Evolutionary conservation across 2,329 filamentous ascomycete species (phyloP), one percentile per base, ranked within the genome.

Genomic region (Orbilia ellipsospora): DNA sequence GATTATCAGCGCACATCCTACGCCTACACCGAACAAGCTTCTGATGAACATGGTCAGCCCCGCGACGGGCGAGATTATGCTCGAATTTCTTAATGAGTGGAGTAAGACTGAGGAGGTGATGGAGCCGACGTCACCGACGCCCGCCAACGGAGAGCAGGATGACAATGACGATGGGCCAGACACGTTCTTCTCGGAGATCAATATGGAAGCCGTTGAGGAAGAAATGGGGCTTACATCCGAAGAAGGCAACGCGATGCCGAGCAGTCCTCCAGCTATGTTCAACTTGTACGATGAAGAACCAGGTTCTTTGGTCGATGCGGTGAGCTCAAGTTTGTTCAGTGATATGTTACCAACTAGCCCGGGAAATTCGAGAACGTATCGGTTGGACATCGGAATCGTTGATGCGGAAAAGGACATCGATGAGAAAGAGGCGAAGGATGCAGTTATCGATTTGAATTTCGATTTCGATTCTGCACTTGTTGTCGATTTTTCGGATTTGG

Each of bases 171-270:
- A 55, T 83, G 81, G 70, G 81, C 81, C 36, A 80, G 84, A 13
- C 87, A 86, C 44, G 84, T 84, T n/a, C 85, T 87, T 77, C 87
- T 87, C n/a, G 82, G 84, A 78, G 86, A 84, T 31, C 86, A 77
- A 77, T 18, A 13, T 77, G 18, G 56, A 77, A 10, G 54, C 55
- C 2, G 40, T 66, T 0, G 73, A 70, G 18, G 45, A 62, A 45
- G 60, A 67, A 31, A 73, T 77, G 73, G 54, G 75, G 59, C 51
- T 72, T 28, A 73, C 72, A 48, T 78, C 77, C 23, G 61, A 77
- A 67, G 66, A 74, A 61, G 78, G 75, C 78, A 79, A 78, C 80
- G 77, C 82, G 4, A 85, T 85, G 83, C 84, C 84, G 42, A 84
- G 82, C 74, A 84, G 83, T 23, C 84, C 84, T 20, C 84, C 84